A percentile compares a stretch with the other conserved stretches of the same genome.
phyloP scores from a whole-genome alignment of 176 grass and related monocot species.

The Juncus effusus region DNA sequence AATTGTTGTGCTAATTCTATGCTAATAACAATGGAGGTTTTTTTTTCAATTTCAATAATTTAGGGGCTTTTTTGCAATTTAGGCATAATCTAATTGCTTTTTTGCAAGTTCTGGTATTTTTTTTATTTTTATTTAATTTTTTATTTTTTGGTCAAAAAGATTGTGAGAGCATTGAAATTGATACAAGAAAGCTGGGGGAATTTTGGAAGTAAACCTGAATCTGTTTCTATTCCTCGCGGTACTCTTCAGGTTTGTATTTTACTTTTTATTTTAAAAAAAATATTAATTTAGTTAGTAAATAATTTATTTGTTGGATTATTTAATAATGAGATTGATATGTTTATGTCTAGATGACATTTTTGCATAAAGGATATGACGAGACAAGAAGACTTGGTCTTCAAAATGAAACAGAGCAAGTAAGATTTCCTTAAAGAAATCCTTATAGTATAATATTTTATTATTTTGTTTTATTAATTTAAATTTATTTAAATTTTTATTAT shows the following conservation, averaged over 20 bases:
- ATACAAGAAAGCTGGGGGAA: constrained; percentile 71
- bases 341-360: constrained; percentile 66
- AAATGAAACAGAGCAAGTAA: constrained; percentile 88
- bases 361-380: constrained; percentile 99
- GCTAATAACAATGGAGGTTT: too few species aligned
- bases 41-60: too few species aligned
- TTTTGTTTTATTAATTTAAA: constrained; percentile 26
- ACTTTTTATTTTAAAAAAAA: too few species aligned
- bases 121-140: constrained; percentile 8
- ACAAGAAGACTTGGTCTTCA: constrained; percentile 82
- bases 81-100: constrained; percentile 1
- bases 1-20: too few species aligned
- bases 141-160: constrained; percentile 45
- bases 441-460: constrained; percentile 20
- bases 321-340: background rate
- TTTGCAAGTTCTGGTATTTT: background rate
- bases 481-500: background rate
- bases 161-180: constrained; percentile 85
- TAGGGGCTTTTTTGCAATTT: background rate
- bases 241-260: constrained; percentile 23
- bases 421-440: background rate
- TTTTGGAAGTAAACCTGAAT: constrained; percentile 78
- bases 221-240: constrained; percentile 87
- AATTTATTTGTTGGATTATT: background rate
- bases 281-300: too few species aligned